Conservation (phyloP, 1,139 yeast species). For the Lodderomyces jiufengensis region DNA sequence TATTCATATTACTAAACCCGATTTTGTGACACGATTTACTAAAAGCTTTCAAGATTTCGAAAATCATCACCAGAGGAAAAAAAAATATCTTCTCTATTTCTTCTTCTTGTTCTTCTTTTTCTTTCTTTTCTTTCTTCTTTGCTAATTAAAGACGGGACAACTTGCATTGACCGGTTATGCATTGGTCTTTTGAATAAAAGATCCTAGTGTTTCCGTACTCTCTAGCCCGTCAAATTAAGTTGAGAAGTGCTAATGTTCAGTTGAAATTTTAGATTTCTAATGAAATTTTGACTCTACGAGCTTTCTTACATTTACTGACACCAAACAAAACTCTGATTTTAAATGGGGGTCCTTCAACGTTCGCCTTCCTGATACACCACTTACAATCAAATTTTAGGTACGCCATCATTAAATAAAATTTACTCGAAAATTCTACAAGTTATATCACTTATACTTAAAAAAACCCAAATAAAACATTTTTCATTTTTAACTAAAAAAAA, state of each 20-base stretch:
- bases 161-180: constrained; percentile 33
- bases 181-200: constrained; percentile 9
- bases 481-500: constrained; percentile 1
- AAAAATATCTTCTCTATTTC: neutral
- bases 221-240: constrained; percentile 32
- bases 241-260: constrained; percentile 25
- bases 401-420: too few species aligned
- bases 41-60: too few species aligned
- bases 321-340: too few species aligned
- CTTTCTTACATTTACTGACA: constrained; percentile 20
- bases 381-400: too few species aligned
- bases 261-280: constrained; percentile 17
- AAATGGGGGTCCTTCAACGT: too few species aligned
- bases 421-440: too few species aligned
- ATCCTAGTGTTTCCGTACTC: constrained; percentile 37
- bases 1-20: too few species aligned
- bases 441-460: too few species aligned
- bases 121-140: constrained; percentile 15
- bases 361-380: too few species aligned
- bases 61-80: too few species aligned
- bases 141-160: constrained; percentile 23
- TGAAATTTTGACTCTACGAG: constrained; percentile 30
- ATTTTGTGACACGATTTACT: too few species aligned
- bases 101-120: neutral
- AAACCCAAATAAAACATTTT: too few species aligned